phyloP scores from a whole-genome alignment of 306 rosid genomes.

The Senna siamea region DNA sequence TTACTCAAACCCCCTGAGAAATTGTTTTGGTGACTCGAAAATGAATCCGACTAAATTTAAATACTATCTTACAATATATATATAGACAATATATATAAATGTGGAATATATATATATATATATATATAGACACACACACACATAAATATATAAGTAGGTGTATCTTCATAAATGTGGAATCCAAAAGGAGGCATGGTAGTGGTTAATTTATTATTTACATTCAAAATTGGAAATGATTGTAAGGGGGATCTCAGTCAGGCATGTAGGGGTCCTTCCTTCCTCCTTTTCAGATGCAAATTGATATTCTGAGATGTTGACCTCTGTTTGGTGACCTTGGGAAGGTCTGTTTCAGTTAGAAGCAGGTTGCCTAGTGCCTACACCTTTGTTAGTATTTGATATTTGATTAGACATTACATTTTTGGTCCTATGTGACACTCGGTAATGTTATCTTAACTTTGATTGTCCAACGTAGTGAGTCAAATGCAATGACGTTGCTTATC shows the following conservation, averaged over 20 bases:
- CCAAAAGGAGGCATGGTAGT: background rate
- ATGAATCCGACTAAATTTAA: too few species aligned
- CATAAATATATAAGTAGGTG: too few species aligned
- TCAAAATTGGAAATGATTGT: background rate
- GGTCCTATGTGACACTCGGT: background rate
- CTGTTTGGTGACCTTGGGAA: slow-evolving; percentile 47
- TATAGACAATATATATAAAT: too few species aligned
- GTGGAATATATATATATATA: too few species aligned
- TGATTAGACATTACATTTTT: slow-evolving; percentile 64
- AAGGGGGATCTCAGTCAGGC: slow-evolving; percentile 51
- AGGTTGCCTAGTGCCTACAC: background rate
- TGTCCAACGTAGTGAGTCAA: slow-evolving; percentile 49
- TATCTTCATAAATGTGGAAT: background rate
- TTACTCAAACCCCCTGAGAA: too few species aligned
- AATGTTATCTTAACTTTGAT: background rate
- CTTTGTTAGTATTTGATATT: slow-evolving; percentile 35
- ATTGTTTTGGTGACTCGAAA: background rate
- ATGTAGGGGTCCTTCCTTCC: slow-evolving; percentile 36
- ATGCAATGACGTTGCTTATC: slow-evolving; percentile 32
- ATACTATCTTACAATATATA: too few species aligned
- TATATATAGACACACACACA: too few species aligned
- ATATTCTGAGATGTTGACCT: slow-evolving; percentile 44
- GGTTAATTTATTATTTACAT: background rate
- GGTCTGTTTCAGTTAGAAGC: slow-evolving; percentile 47
- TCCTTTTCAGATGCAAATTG: slow-evolving; percentile 47